Evolutionary conservation across 495 filamentous ascomycete species (phyloP).

Genomic region (Viridothelium virens): DNA sequence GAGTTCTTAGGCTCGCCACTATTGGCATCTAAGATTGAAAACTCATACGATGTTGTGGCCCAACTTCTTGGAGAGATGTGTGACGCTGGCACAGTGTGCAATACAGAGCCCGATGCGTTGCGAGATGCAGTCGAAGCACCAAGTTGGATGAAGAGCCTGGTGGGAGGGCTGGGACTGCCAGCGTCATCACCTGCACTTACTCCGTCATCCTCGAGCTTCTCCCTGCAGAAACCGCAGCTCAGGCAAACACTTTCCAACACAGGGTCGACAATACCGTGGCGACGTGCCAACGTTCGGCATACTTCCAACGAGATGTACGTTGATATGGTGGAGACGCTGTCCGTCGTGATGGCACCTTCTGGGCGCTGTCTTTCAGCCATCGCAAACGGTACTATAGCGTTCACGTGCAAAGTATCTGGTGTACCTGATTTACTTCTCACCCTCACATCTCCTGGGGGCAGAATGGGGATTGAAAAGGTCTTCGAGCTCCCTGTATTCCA

Average conservation of each 20-base stretch:
- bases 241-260: neutral
- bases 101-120: constrained; percentile 88
- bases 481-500: constrained; percentile 93
- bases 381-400: constrained; percentile 86
- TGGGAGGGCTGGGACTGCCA: constrained; percentile 80
- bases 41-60: constrained; percentile 86
- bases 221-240: constrained; percentile 22
- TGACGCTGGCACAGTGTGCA: constrained; percentile 82
- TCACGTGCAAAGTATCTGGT: constrained; percentile 89
- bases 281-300: constrained; percentile 84
- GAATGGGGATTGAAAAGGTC: constrained; percentile 58
- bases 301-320: constrained; percentile 97
- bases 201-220: constrained; percentile 15
- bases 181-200: constrained; percentile 44
- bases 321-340: constrained; percentile 84
- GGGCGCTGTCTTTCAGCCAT: constrained; percentile 79
- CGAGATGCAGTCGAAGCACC: constrained; percentile 87
- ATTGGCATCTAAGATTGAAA: constrained; percentile 74
- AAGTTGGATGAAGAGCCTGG: constrained; percentile 77
- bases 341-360: constrained; percentile 80
- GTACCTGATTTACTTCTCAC: constrained; percentile 81
- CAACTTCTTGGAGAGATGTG: constrained; percentile 94
- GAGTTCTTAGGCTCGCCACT: constrained; percentile 91
- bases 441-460: constrained; percentile 59
- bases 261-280: constrained; percentile 67